phyloP scores from a whole-genome alignment of 345 rosid genomes.

The Sonneratia alba region DNA sequence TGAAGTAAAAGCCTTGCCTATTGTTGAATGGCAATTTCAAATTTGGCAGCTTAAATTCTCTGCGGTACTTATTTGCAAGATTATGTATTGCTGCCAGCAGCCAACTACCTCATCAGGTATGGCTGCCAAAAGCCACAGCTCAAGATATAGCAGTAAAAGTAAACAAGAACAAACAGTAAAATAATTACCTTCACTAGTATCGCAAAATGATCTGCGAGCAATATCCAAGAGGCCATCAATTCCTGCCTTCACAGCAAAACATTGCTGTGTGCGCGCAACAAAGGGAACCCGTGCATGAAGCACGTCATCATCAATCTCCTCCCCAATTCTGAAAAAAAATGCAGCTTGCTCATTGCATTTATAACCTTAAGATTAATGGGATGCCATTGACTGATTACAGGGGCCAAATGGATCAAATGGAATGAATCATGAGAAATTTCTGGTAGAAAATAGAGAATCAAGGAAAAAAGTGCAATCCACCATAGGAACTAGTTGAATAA shows the following conservation, averaged over 20 bases:
- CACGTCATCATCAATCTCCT: constrained; percentile 87
- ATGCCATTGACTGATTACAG: neutral
- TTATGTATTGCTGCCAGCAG: constrained; percentile 68
- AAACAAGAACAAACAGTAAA: neutral
- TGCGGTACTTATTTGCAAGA: constrained; percentile 82
- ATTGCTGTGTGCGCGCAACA: constrained; percentile 95
- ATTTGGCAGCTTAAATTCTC: constrained; percentile 77
- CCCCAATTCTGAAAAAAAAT: constrained; percentile 53
- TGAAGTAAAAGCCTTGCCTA: constrained; percentile 93
- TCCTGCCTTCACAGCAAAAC: constrained; percentile 94
- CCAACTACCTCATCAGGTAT: neutral
- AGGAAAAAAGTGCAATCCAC: neutral
- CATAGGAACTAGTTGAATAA: neutral
- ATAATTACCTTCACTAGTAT: constrained; percentile 83
- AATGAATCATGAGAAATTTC: neutral
- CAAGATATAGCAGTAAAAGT: neutral
- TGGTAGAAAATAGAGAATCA: neutral
- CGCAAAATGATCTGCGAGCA: constrained; percentile 88
- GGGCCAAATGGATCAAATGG: neutral
- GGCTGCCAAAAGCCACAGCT: neutral
- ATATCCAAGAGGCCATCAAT: constrained; percentile 92
- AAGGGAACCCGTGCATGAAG: constrained; percentile 94
- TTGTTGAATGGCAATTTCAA: constrained; percentile 93
- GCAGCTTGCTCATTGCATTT: constrained; percentile 9
- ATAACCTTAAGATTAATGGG: neutral